Evolutionary conservation across 805 yeast genomes (phyloP), one percentile per base, ranked within the genome.

Genomic region (Teunomyces tritomae): DNA sequence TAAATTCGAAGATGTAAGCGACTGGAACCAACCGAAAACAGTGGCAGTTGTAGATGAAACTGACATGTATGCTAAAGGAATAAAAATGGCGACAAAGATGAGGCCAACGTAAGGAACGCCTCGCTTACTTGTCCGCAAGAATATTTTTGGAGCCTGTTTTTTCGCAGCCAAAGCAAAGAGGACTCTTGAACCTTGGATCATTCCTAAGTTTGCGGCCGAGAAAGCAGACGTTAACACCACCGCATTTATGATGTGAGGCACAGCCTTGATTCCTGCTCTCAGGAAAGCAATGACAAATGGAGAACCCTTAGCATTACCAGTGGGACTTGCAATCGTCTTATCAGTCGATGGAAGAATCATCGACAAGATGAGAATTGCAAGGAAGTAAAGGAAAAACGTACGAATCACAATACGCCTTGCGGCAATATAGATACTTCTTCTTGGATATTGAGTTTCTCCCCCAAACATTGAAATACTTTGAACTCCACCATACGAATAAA

Each of bases 231-330:
- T 64, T 44, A 70, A 54, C 30, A 71, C 70, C 33, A 66, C 65
- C 9, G 68, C 76, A 52, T 72, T 72, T 46, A 72, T 62, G 28
- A 68, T 58, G 50, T 61, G 63, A 5, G 71, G 73, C 27, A 72
- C 57, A 0, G 59, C 74, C 28, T 54, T 57, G 28, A 71, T 68
- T 7, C 64, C 64, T 6, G 66, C 67, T 32, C 59, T 51, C 43
- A 58, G 54, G 50, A 71, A 65, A 8, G 73, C 74, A 50, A 72
- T 59, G n/a, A 72, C 76, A 48, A 70, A 72, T 9, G 76, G 75
- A 8, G 76, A 71, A 7, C 71, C 65, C 27, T 55, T 28, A 28
- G 70, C 65, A 55, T 51, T 57, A 6, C 72, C 59, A 45, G 59
- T 53, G 44, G 61, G 59, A 48, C 62, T 44, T 45, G 66, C 57